phyloP scores from a whole-genome alignment of 2,329 filamentous ascomycete genomes.

The Thielaviopsis musarum region DNA sequence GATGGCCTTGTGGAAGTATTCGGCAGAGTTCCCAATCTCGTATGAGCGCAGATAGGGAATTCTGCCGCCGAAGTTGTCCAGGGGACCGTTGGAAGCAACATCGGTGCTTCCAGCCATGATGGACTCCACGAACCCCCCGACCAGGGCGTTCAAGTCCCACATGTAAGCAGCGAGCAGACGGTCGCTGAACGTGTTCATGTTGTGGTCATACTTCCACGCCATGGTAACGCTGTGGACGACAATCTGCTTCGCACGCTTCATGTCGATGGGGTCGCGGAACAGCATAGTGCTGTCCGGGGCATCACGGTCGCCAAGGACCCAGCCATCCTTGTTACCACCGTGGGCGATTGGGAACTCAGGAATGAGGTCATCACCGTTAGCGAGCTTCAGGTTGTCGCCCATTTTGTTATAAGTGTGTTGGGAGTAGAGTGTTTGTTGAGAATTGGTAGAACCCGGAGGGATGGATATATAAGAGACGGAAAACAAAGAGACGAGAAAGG shows the following conservation, averaged over 20 bases:
- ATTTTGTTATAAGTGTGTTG: neutral
- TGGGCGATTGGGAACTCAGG: neutral
- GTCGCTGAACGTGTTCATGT: neutral
- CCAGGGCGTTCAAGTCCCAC: constrained; percentile 3
- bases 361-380: neutral
- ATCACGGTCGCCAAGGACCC: neutral
- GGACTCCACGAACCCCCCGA: neutral
- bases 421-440: too few relatives aligned
- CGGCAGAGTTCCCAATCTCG: constrained; percentile 1
- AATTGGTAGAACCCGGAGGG: too few relatives aligned
- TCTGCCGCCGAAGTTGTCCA: neutral
- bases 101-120: constrained; percentile 1
- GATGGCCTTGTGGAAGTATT: constrained; percentile 7
- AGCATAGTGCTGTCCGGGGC: constrained; percentile 1
- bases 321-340: neutral
- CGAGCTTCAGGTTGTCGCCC: neutral
- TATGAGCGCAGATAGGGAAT: constrained; percentile 2
- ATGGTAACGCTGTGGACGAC: neutral
- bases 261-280: constrained; percentile 4
- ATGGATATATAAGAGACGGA: neutral
- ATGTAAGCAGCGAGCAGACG: neutral
- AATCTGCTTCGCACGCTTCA: neutral
- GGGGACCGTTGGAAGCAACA: neutral
- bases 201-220: neutral
- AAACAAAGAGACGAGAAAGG: neutral